Evolutionary conservation across 768 basidiomycete species (phyloP).

Genomic region (Royoungia palumana): DNA sequence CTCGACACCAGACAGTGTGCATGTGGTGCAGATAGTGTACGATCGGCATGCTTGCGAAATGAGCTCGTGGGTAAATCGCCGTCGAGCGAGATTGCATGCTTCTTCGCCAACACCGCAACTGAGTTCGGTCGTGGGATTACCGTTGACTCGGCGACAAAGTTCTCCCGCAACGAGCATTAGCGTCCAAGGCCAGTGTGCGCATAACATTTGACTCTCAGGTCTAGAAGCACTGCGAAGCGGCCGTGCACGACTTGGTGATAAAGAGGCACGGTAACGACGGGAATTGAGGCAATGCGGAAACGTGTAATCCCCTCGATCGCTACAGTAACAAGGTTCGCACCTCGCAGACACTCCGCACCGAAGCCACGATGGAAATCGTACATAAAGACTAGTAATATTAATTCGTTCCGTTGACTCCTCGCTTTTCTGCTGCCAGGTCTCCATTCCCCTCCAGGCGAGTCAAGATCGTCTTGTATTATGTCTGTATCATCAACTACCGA

Average conservation of each 20-base stretch:
- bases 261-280: conserved; percentile 29
- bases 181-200: neutral
- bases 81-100: conserved; percentile 1
- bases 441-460: conserved; percentile 10
- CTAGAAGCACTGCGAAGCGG: conserved; percentile 21
- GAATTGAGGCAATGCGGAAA: conserved; percentile 32
- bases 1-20: neutral
- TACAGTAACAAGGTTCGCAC: conserved; percentile 16
- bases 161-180: neutral
- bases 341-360: conserved; percentile 28
- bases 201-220: conserved; percentile 7
- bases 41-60: conserved; percentile 11
- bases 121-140: conserved; percentile 6
- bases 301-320: conserved; percentile 12
- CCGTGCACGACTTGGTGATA: conserved; percentile 20
- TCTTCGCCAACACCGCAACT: neutral
- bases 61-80: conserved; percentile 17
- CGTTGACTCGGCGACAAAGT: neutral
- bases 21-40: neutral
- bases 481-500: conserved; percentile 29
- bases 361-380: conserved; percentile 34
- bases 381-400: conserved; percentile 24
- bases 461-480: conserved; percentile 28
- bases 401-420: conserved; percentile 4
- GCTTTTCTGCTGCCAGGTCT: conserved; percentile 16